Percentiles rank a stretch among this genome's conserved stretches.
Conservation (phyloP, 257 asterid species). For the Solanum chaucha region DNA sequence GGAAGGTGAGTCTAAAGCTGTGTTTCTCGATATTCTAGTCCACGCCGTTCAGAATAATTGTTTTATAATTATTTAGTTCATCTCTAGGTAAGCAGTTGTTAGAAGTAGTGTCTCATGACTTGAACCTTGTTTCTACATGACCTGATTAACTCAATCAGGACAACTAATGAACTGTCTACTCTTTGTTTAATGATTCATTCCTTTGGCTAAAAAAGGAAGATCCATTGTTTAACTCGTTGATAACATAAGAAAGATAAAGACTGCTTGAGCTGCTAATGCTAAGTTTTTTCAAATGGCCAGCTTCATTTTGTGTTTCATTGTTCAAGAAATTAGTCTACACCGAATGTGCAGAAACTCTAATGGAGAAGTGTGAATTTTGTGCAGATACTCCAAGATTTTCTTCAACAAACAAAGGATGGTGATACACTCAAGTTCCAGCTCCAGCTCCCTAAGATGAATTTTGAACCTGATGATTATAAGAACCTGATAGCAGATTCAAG, state of each 20-base stretch:
- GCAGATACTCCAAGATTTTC: too few species aligned
- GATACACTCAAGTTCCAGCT: too few species aligned
- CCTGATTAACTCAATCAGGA: background rate
- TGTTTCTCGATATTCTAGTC: too few species aligned
- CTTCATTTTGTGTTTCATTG: too few species aligned
- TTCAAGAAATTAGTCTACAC: too few species aligned
- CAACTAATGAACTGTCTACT: background rate
- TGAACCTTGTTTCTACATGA: background rate
- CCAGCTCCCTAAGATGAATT: too few species aligned
- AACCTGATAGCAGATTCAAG: too few species aligned
- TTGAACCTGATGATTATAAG: too few species aligned
- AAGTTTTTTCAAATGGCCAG: background rate
- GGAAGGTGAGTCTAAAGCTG: slow-evolving; percentile 45
- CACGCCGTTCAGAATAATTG: too few species aligned
- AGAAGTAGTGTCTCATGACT: background rate
- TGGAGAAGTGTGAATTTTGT: too few species aligned
- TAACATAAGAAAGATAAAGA: background rate
- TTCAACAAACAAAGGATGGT: too few species aligned
- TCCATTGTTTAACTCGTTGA: background rate
- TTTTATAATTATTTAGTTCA: background rate
- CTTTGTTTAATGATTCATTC: background rate
- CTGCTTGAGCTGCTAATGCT: background rate
- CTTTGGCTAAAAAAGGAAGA: background rate
- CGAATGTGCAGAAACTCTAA: too few species aligned
- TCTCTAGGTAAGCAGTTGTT: background rate